Base-by-base conservation (phyloP, 2,329 filamentous ascomycete genomes). In the Pestalotiopsis sp. region DNA sequence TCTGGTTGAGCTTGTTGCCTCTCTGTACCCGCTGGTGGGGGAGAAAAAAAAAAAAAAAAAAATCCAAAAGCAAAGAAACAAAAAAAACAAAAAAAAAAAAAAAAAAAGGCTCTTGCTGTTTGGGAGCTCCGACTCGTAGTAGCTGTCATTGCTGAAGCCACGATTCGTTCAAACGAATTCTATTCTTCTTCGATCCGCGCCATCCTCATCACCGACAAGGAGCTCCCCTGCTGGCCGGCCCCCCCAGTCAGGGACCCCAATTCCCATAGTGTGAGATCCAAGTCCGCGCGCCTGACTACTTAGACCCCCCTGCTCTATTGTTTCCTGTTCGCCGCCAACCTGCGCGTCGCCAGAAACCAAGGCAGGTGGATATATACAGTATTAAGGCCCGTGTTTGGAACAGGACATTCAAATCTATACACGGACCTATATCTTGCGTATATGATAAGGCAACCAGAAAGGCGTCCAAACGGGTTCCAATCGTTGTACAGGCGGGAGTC, bases 81-180 rank as follows among this genome's bases (percentile, higher is more conserved):
- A n/a, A n/a, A n/a, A n/a, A n/a, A n/a, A n/a, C n/a, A n/a, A n/a
- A n/a, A n/a, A n/a, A n/a, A n/a, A n/a, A n/a, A n/a, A n/a, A n/a
- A 22, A 24, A 24, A 20, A 24, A 58, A 13, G 14, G 3, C 30
- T 35, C 30, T 35, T 9, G 30, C 30, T 9, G 30, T 35, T 35
- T 9, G 30, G 6, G 30, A 35, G 30, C 30, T 35, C 30, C 56
- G 22, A 58, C 20, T 26, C 14, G 58, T 35, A 61, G 58, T 20
- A n/a, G 44, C 30, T 61, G 58, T 61, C 58, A 61, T 61, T 13
- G 58, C 30, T 61, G 13, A 20, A 39, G 58, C 58, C 58, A 39
- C 58, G 26, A 61, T 61, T 61, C 58, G 58, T 39, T 61, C 24
- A 10, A 20, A 22, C 17, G 26, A 17, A 61, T 61, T 61, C 58